Evolutionary conservation across 2,329 filamentous ascomycete species (phyloP).

Genomic region (Apiospora koreana): DNA sequence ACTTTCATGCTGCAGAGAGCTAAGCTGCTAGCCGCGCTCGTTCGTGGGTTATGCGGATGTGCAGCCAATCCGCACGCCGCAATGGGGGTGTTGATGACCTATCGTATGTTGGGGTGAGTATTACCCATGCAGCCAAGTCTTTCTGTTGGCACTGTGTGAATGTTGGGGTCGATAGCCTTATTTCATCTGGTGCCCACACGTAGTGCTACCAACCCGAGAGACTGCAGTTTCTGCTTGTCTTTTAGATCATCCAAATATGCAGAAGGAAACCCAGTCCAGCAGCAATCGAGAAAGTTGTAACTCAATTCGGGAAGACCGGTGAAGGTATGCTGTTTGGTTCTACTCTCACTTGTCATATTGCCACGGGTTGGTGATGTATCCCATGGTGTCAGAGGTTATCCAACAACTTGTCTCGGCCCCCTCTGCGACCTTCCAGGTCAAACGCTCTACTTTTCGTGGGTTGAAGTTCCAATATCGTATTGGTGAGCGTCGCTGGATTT

Average conservation of each 20-base stretch:
- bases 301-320: neutral
- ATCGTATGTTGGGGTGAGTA: neutral
- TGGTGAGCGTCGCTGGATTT: slow-evolving; percentile 25
- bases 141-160: neutral
- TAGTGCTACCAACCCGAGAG: neutral
- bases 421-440: slow-evolving; percentile 28
- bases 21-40: neutral
- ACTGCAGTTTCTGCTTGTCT: neutral
- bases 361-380: slow-evolving; percentile 28
- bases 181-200: neutral
- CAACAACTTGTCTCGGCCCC: slow-evolving; percentile 24
- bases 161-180: neutral
- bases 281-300: neutral
- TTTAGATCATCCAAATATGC: neutral
- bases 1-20: neutral
- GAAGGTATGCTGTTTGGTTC: neutral
- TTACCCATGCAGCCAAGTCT: neutral
- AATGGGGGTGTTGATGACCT: neutral
- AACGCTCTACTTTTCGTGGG: slow-evolving; percentile 30
- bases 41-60: neutral
- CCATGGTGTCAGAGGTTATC: slow-evolving; percentile 24
- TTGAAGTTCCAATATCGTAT: slow-evolving; percentile 33
- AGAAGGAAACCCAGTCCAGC: neutral
- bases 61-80: neutral
- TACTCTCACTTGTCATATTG: neutral